Conservation (phyloP, 129 eudicot genomes). For the Dittrichia graveolens region DNA sequence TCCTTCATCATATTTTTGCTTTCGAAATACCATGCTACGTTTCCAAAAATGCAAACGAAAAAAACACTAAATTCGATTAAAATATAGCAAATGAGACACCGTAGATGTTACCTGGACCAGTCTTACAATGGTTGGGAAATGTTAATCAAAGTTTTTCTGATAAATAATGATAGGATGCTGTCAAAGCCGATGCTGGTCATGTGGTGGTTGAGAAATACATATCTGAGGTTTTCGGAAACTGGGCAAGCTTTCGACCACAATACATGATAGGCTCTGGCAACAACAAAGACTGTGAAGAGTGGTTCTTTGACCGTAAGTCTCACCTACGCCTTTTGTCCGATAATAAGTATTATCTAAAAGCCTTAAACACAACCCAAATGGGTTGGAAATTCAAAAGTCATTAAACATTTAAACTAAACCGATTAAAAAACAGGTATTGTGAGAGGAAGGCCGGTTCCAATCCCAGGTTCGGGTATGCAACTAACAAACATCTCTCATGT, state of each 20-base stretch:
- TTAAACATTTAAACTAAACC: background rate
- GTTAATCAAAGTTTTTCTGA: no score
- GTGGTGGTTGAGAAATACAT: constrained; percentile 85
- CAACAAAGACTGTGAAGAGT: constrained; percentile 98
- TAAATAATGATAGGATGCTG: constrained; percentile 59
- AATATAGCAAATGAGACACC: constrained; percentile 14
- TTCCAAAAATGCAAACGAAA: background rate
- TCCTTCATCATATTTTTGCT: background rate
- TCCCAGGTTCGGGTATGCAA: constrained; percentile 99
- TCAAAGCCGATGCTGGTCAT: constrained; percentile 92
- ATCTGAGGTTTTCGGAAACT: constrained; percentile 60
- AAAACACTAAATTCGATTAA: background rate
- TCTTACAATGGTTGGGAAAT: no score
- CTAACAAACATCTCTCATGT: constrained; percentile 93
- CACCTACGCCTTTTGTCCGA: background rate
- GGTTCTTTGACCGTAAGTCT: constrained; percentile 98
- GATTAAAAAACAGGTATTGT: constrained; percentile 67
- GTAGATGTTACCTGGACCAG: background rate
- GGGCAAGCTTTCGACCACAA: constrained; percentile 95
- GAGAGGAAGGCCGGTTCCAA: constrained; percentile 79
- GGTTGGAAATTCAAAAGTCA: background rate
- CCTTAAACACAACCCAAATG: no score
- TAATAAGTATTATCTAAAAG: background rate
- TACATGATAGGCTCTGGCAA: constrained; percentile 99
- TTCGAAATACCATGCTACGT: background rate